Evolutionary conservation across 2,329 filamentous ascomycete genomes (phyloP).

Genomic region (Raffaelea arxii): DNA sequence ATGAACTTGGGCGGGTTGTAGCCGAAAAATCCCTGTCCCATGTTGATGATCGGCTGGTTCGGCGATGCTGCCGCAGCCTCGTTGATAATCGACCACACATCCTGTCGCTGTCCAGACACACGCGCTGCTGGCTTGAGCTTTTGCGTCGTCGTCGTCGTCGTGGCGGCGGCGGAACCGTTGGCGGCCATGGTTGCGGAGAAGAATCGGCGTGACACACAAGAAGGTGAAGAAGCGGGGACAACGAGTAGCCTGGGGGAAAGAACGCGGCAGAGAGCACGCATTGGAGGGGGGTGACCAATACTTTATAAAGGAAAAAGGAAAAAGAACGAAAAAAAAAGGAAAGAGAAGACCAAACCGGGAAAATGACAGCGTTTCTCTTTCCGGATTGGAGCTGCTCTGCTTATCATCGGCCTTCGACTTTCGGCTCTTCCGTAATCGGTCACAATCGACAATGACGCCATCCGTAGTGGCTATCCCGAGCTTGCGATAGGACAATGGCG

Average conservation of each 20-base stretch:
- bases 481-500: too few relatives aligned
- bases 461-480: too few relatives aligned
- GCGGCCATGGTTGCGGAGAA: neutral
- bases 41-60: conserved; percentile 42
- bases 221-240: neutral
- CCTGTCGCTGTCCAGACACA: conserved; percentile 27
- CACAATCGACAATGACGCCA: too few relatives aligned
- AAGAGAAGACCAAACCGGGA: too few relatives aligned
- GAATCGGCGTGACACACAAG: neutral
- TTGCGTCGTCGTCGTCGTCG: neutral
- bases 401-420: too few relatives aligned
- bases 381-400: too few relatives aligned
- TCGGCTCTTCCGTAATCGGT: too few relatives aligned
- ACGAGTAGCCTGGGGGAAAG: neutral
- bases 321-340: too few relatives aligned
- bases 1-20: conserved; percentile 93
- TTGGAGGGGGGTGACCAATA: neutral
- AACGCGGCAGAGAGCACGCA: neutral
- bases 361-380: too few relatives aligned
- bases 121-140: conserved; percentile 30
- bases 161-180: neutral
- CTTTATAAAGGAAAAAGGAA: too few relatives aligned
- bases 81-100: conserved; percentile 41
- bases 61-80: conserved; percentile 40
- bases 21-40: conserved; percentile 64